Evolutionary conservation across 805 yeast genomes (phyloP), one percentile per base, ranked within the genome.

Genomic region (Metschnikowia koreensis): DNA sequence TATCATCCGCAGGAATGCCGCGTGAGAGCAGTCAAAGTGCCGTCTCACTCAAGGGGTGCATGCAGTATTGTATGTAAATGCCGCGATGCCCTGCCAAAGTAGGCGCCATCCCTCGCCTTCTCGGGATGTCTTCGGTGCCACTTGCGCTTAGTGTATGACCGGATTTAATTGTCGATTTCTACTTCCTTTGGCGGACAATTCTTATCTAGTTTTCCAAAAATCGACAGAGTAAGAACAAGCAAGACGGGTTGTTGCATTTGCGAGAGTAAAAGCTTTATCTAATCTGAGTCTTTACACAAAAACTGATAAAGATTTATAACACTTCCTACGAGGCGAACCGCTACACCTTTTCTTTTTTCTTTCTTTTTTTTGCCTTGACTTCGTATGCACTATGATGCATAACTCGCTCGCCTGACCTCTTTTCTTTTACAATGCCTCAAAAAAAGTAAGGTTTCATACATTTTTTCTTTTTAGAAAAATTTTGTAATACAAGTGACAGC

Each of bases 91-190:
- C 13, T n/a, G 9, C 39, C 46, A 12, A 27, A 5, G 46, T 13
- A 38, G 22, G 46, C 42, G 37, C 13, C 31, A 7, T 8, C 29
- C 16, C 16, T 28, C 51, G 46, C 51, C 15, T 28, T n/a, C 43
- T 29, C 34, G 29, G 6, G 26, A 38, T 10, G 29, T 22, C 26
- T 6, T 48, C 52, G 52, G 41, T 27, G 41, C 47, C 37, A 44
- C 40, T 37, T 48, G 52, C 52, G 52, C 52, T 48, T 48, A 48
- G 44, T 43, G 52, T 43, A 22, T 10, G 22, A 15, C 37, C 7
- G 15, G 8, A 16, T 15, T 1, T 16, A 31, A 28, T 22, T 37
- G 10, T 43, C 50, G 50, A 47, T 29, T 31, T 41, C 50, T 15
- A 31, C 41, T 48, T 26, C 52, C 47, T 13, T 44, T 38, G 41